Evolutionary conservation across 1,139 yeast species (phyloP).

Genomic region (Candida gigantensis): DNA sequence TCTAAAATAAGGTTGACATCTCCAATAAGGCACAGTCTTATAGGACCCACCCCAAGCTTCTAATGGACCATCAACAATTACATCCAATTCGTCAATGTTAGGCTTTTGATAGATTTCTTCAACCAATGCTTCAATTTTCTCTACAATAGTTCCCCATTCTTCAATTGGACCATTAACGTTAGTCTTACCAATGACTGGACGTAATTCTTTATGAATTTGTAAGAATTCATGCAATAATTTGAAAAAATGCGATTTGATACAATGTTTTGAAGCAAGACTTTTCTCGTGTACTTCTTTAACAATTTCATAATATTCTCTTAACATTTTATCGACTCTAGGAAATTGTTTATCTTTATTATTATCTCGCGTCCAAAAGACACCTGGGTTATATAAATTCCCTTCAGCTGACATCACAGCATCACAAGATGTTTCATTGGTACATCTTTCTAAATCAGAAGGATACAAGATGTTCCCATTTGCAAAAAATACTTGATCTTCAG

Average conservation of each 20-base stretch:
- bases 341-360: constrained; percentile 64
- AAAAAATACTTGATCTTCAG: constrained; percentile 81
- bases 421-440: constrained; percentile 61
- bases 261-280: constrained; percentile 74
- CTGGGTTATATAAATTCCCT: constrained; percentile 92
- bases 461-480: constrained; percentile 92
- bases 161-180: constrained; percentile 49
- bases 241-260: constrained; percentile 93
- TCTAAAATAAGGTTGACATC: constrained; percentile 94
- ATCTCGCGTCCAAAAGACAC: constrained; percentile 66
- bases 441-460: constrained; percentile 73
- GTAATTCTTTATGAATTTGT: constrained; percentile 69
- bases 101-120: constrained; percentile 48
- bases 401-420: constrained; percentile 99
- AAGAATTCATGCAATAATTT: constrained; percentile 80
- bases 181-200: constrained; percentile 68
- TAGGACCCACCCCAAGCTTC: constrained; percentile 83
- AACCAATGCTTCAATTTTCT: constrained; percentile 66
- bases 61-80: constrained; percentile 50
- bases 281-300: constrained; percentile 53
- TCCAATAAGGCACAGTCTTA: constrained; percentile 89
- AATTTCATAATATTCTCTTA: constrained; percentile 87
- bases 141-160: constrained; percentile 71
- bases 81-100: constrained; percentile 50
- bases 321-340: constrained; percentile 81